Conservation (phyloP, 768 basidiomycete species). For the Mycena sanguinolenta region DNA sequence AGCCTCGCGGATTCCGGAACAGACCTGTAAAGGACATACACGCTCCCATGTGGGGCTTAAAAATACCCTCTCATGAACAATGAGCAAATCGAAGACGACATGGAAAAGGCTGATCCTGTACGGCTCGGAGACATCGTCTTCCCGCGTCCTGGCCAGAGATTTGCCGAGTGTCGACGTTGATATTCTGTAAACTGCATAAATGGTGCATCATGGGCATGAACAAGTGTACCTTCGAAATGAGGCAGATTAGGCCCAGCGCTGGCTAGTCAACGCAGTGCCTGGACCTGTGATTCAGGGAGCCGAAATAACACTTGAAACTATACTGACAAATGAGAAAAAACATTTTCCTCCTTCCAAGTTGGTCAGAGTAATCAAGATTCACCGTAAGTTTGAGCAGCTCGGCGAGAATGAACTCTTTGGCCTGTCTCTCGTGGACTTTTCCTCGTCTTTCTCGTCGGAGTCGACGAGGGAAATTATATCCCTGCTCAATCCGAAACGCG, state of each 20-base stretch:
- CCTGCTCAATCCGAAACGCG: slow-evolving; percentile 79
- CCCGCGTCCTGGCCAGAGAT: slow-evolving; percentile 17
- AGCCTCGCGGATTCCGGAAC: neutral
- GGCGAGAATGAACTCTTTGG: slow-evolving; percentile 77
- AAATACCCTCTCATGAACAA: slow-evolving; percentile 81
- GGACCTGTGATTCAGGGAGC: slow-evolving; percentile 15
- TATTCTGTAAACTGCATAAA: slow-evolving; percentile 1
- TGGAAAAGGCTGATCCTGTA: slow-evolving; percentile 80
- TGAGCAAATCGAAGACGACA: slow-evolving; percentile 87
- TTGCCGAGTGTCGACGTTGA: slow-evolving; percentile 7
- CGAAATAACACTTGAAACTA: neutral
- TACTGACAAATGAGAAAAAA: slow-evolving; percentile 85
- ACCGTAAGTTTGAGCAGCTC: slow-evolving; percentile 87
- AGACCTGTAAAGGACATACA: slow-evolving; percentile 33
- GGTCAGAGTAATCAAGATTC: slow-evolving; percentile 91
- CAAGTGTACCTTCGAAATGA: slow-evolving; percentile 79
- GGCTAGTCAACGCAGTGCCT: slow-evolving; percentile 88
- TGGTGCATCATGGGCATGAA: slow-evolving; percentile 51
- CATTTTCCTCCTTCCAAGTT: slow-evolving; percentile 91
- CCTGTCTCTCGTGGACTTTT: slow-evolving; percentile 59
- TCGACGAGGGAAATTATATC: slow-evolving; percentile 70
- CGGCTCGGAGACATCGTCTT: slow-evolving; percentile 66
- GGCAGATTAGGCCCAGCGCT: slow-evolving; percentile 79
- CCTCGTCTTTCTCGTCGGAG: slow-evolving; percentile 44
- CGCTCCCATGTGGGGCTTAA: slow-evolving; percentile 50